A percentile compares a stretch with the other conserved stretches of the same genome.
Evolutionary conservation across 805 yeast species (phyloP).

Genomic region (Teunomyces cretensis): DNA sequence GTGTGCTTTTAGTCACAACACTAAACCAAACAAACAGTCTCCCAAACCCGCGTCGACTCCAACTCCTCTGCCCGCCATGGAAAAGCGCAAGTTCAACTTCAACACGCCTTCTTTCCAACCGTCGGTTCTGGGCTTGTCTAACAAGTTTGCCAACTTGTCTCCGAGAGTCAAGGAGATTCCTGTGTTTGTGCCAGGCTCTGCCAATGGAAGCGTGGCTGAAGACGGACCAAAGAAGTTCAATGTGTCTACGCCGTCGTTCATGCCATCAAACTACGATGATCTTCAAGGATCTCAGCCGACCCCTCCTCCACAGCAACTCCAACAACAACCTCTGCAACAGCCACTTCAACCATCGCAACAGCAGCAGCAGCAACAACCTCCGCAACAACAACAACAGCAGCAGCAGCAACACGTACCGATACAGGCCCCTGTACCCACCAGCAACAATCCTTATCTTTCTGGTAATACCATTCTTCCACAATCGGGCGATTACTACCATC

Average conservation of each 20-base stretch:
- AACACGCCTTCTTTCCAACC: slow-evolving; percentile 48
- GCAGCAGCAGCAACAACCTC: background rate
- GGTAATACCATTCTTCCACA: slow-evolving; percentile 13
- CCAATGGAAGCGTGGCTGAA: slow-evolving; percentile 15
- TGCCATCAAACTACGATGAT: slow-evolving; percentile 23
- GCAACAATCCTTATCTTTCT: slow-evolving; percentile 22
- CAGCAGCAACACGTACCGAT: background rate
- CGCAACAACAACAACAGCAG: background rate
- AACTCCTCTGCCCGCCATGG: slow-evolving; percentile 9
- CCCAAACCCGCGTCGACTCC: slow-evolving; percentile 54
- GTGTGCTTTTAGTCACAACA: slow-evolving; percentile 75
- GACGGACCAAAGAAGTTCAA: slow-evolving; percentile 29
- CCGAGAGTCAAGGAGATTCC: slow-evolving; percentile 51
- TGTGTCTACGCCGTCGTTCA: slow-evolving; percentile 39
- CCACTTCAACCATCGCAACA: background rate
- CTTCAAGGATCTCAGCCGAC: background rate
- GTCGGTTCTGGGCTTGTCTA: slow-evolving; percentile 26
- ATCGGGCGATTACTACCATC: slow-evolving; percentile 20
- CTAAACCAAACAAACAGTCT: slow-evolving; percentile 7
- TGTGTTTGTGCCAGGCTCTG: slow-evolving; percentile 42
- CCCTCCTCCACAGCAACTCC: background rate
- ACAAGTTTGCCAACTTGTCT: slow-evolving; percentile 46
- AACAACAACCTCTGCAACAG: background rate
- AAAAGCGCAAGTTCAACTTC: slow-evolving; percentile 34
- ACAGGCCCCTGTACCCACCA: background rate